Evolutionary conservation across 495 filamentous ascomycete genomes (phyloP).

Genomic region (Hypoxylon fuscum): DNA sequence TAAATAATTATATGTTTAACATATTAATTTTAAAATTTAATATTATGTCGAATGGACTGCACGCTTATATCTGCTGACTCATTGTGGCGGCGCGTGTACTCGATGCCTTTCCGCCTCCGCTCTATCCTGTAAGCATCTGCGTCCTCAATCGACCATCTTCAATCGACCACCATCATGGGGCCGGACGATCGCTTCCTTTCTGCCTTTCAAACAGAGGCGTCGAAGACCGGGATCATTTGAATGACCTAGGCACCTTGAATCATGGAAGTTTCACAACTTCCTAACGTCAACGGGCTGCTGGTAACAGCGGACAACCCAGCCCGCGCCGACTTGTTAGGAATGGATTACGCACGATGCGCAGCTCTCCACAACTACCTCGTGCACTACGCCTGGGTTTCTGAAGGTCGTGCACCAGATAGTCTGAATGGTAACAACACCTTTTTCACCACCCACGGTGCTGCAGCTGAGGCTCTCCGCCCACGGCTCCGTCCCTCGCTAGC

Average conservation of each 20-base stretch:
- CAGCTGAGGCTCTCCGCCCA: slow-evolving; percentile 28
- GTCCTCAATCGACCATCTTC: no score
- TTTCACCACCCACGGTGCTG: slow-evolving; percentile 28
- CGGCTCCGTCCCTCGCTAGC: slow-evolving; percentile 42
- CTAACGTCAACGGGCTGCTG: slow-evolving; percentile 41
- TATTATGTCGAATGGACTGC: no score
- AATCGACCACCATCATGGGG: no score
- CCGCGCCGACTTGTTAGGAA: slow-evolving; percentile 31
- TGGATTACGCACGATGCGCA: slow-evolving; percentile 54
- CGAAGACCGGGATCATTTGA: no score
- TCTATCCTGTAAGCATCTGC: no score
- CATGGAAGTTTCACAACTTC: slow-evolving; percentile 30
- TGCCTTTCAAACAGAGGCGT: no score
- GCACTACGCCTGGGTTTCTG: slow-evolving; percentile 46
- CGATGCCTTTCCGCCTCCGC: no score
- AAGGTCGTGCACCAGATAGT: slow-evolving; percentile 23
- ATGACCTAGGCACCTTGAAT: slow-evolving; percentile 2
- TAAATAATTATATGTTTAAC: no score
- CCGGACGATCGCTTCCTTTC: no score
- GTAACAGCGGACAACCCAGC: slow-evolving; percentile 45
- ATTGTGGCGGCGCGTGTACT: no score
- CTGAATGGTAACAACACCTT: slow-evolving; percentile 32
- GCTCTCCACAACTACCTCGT: slow-evolving; percentile 55
- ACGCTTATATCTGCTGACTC: no score
- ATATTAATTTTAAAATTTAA: no score